Evolutionary conservation across 1,139 yeast genomes (phyloP), one percentile per base, ranked within the genome.

Genomic region (Pichia sp.): DNA sequence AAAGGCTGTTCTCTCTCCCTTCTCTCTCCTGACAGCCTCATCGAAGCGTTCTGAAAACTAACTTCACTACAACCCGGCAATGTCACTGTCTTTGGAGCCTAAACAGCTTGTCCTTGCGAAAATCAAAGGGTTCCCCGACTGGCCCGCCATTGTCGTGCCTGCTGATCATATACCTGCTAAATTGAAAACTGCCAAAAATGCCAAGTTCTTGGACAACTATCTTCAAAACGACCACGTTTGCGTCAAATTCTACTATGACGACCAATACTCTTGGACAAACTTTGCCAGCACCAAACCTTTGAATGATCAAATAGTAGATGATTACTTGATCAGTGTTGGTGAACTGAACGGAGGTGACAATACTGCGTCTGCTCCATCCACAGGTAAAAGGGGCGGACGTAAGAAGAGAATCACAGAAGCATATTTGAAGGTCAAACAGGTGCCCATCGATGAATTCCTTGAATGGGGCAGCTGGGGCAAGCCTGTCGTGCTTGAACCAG

Each of bases 61-160:
- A n/a, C 10, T 16, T 19, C 40, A 26, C 26, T 11, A 44, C 46
- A 23, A 2, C n/a, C 46, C 13, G n/a, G n/a, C 38, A 16, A 46
- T 31, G 30, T 19, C 30, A 30, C 8, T 10, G 5, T 4, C 7
- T 6, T 16, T 46, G 23, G 16, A 48, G 7, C 59, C 65, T 5
- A 67, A 65, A 32, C 41, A 59, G 30, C 70, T 84, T 4, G 90
- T 86, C 0, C 73, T 86, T 43, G 90, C 90, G 6, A 86, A 86
- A 66, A 84, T 86, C 36, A 86, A 85, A 64, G 90, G 92, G 6
- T 86, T 82, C 65, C 87, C 92, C 7, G 84, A 88, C 47, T 86
- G 93, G 93, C 93, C 93, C 0, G 89, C 90, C 4, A 82, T 85
- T 80, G 81, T 86, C 2, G 75, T 86, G n/a, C 85, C 85, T 1